Percentiles rank a stretch among this genome's conserved stretches.
Conservation (phyloP, 179 eudicot species). For the Spinacia oleracea region DNA sequence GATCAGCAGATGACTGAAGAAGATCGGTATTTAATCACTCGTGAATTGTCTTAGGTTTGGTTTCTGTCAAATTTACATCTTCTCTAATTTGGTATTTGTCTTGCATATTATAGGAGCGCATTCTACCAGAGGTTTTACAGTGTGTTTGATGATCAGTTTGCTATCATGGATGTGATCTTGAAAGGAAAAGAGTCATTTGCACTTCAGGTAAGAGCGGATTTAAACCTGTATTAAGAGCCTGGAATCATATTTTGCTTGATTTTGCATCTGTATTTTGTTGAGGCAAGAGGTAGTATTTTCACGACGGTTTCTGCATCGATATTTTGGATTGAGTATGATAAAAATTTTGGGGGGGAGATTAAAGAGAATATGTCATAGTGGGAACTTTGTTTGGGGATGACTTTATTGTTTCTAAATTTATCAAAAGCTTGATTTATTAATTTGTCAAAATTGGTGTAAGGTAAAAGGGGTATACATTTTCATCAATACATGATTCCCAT, state of each 20-base stretch:
- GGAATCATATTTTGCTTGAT: neutral
- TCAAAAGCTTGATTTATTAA: neutral
- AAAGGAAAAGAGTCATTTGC: slow-evolving; percentile 85
- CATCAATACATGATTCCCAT: neutral
- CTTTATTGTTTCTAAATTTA: neutral
- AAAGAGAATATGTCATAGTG: too few species aligned
- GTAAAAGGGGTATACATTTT: neutral
- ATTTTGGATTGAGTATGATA: too few species aligned
- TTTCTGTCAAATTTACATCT: slow-evolving; percentile 13
- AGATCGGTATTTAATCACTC: slow-evolving; percentile 43
- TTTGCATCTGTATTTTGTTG: neutral
- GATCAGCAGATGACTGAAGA: slow-evolving; percentile 63
- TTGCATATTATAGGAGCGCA: slow-evolving; percentile 43
- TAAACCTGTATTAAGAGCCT: neutral
- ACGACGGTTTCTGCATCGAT: too few species aligned
- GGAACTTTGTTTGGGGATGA: too few species aligned
- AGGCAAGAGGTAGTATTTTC: too few species aligned
- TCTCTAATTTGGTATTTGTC: slow-evolving; percentile 17
- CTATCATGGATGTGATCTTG: slow-evolving; percentile 72
- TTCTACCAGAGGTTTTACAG: slow-evolving; percentile 75
- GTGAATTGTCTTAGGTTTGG: neutral
- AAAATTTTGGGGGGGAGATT: too few species aligned
- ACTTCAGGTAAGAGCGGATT: slow-evolving; percentile 46
- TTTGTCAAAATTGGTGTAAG: neutral
- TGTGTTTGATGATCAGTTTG: slow-evolving; percentile 71